These are phyloP conservation scores for Limtongozyma cylindracea DNA, from an alignment of 805 yeast species.

Conservation along the genomic window DNA sequence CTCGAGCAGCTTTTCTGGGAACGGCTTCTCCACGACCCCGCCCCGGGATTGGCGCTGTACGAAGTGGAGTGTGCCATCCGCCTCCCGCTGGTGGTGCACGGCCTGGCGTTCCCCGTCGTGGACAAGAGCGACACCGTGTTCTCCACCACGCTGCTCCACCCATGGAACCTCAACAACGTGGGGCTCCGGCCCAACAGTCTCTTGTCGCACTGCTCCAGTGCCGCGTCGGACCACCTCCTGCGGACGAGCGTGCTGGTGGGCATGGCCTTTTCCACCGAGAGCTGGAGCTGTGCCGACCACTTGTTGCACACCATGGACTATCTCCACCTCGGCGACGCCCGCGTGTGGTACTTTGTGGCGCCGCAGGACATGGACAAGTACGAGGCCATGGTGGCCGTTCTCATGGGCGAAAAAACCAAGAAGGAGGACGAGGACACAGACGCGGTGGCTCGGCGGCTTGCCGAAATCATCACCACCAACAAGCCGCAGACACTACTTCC, in stretches of 20 bases:
- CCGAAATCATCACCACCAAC: too few relatives aligned
- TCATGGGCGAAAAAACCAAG: slow-evolving; percentile 2
- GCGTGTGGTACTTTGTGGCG: slow-evolving; percentile 38
- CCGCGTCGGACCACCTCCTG: slow-evolving; percentile 16
- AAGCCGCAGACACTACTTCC: too few relatives aligned
- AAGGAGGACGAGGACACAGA: slow-evolving; percentile 4
- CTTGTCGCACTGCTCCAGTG: slow-evolving; percentile 13
- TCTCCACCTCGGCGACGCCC: slow-evolving; percentile 26
- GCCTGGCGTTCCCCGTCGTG: too few relatives aligned
- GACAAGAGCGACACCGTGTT: neutral
- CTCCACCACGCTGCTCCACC: slow-evolving; percentile 7
- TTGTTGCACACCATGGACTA: slow-evolving; percentile 25
- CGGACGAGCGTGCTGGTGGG: slow-evolving; percentile 21
- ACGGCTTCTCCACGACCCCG: slow-evolving; percentile 9
- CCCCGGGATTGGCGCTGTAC: slow-evolving; percentile 2
- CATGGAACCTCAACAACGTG: slow-evolving; percentile 35
- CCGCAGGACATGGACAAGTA: slow-evolving; percentile 25
- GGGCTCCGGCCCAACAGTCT: slow-evolving; percentile 23
- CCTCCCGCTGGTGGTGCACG: slow-evolving; percentile 4
- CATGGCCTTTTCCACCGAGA: slow-evolving; percentile 24
- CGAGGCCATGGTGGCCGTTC: slow-evolving; percentile 14
- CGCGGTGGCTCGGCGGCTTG: slow-evolving; percentile 4
- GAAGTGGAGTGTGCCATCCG: slow-evolving; percentile 7
- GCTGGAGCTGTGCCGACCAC: slow-evolving; percentile 40
- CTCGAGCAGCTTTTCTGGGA: slow-evolving; percentile 20